A percentile compares a stretch with the other conserved stretches of the same genome.
phyloP scores from a whole-genome alignment of 371 early-diverging fungal species.

The Conidiobolus incongruus region DNA sequence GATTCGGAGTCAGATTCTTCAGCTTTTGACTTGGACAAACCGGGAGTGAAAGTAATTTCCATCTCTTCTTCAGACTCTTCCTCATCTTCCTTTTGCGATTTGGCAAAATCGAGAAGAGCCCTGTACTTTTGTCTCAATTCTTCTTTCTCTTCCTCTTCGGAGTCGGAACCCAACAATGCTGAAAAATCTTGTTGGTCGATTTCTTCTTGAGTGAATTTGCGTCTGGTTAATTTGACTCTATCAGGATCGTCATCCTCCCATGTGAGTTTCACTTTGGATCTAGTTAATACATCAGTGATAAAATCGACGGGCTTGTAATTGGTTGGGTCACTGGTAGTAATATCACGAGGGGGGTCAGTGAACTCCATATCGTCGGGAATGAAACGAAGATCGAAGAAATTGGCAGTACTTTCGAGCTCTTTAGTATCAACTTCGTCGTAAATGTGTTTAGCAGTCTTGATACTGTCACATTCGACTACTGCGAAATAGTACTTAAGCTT shows the following conservation, averaged over 20 bases:
- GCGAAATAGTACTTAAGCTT: slow-evolving; percentile 92
- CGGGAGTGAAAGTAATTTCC: slow-evolving; percentile 92
- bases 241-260: slow-evolving; percentile 95
- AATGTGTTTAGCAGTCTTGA: slow-evolving; percentile 60
- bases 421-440: slow-evolving; percentile 74
- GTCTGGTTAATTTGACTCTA: slow-evolving; percentile 48
- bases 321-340: slow-evolving; percentile 40
- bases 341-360: slow-evolving; percentile 40
- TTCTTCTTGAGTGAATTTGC: slow-evolving; percentile 68
- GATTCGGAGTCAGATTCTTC: slow-evolving; percentile 6
- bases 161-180: slow-evolving; percentile 61
- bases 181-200: slow-evolving; percentile 79
- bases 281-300: slow-evolving; percentile 66
- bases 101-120: slow-evolving; percentile 20
- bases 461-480: slow-evolving; percentile 76
- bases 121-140: slow-evolving; percentile 34
- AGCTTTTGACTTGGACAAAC: slow-evolving; percentile 48
- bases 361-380: slow-evolving; percentile 85
- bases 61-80: slow-evolving; percentile 44
- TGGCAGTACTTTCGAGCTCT: slow-evolving; percentile 84
- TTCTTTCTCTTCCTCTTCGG: slow-evolving; percentile 35
- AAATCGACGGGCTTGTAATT: slow-evolving; percentile 60
- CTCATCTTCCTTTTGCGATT: slow-evolving; percentile 10
- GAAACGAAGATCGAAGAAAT: slow-evolving; percentile 91
- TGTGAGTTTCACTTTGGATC: slow-evolving; percentile 77